Evolutionary conservation across 371 early-diverging fungal genomes (phyloP), one percentile per base, ranked within the genome.

Genomic region (Apophysomyces elegans): DNA sequence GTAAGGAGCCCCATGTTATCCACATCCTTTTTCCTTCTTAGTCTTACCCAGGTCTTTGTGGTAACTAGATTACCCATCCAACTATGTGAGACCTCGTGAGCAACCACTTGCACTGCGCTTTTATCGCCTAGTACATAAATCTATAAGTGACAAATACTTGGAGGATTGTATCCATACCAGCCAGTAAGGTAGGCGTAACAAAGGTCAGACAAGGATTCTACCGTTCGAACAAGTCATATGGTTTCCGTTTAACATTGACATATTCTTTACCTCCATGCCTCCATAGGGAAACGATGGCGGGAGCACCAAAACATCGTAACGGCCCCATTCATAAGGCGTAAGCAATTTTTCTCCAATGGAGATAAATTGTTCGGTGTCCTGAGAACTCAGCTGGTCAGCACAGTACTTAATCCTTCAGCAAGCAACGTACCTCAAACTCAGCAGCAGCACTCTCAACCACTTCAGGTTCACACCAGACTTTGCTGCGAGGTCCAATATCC

Each of bases 1-100:
- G 32, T 26, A 26, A 26, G 32, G 32, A 26, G 32, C 32, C 32
- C 2, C 32, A 26, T 46, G 11, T 9, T 41, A 9, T 9, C 18
- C 37, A 36, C 5, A 13, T 13, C 16, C 21, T 56, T 13, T 41
- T 8, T 8, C 41, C 13, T 41, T 41, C 11, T 41, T 18, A 37
- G 3, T 26, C 59, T 73, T 79, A 80, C 86, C 96, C 97, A 96
- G 83, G 87, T 91, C 56, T 84, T 76, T 36, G 90, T 89, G 7
- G 97, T 96, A 43, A 96, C 98, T 62, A 96, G 76, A 75, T 97
- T 97, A 46, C 98, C 98, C 81, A 92, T 92, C 96, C 96, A 97
- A 76, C 91, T 91, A 80, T 97, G 98, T 38, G 95, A 84, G 71
- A 96, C 90, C 74, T 97, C 98, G 76, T 97, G 98, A 16, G 94